Conservation (phyloP, 2,329 filamentous ascomycete species). For the Clarireedia homoeocarpa region DNA sequence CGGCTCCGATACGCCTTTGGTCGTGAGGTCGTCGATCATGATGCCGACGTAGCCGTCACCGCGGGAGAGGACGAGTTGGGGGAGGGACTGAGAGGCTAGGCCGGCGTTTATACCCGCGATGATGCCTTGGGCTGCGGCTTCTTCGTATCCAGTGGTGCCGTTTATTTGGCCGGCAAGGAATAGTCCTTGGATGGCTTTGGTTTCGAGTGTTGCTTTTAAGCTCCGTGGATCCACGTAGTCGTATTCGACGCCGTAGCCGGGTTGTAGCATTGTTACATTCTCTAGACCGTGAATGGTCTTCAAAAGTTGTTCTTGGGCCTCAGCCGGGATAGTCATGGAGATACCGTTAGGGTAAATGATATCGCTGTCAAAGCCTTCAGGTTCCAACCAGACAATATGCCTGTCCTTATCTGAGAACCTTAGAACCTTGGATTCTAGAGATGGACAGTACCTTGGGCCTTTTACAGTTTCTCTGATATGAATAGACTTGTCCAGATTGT, state of each 20-base stretch:
- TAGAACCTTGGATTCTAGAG: conserved; percentile 87
- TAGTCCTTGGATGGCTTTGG: conserved; percentile 80
- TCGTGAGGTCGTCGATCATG: conserved; percentile 97
- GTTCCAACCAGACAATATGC: conserved; percentile 95
- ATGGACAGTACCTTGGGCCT: conserved; percentile 91
- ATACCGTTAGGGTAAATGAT: conserved; percentile 94
- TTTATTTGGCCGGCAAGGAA: conserved; percentile 97
- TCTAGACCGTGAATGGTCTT: conserved; percentile 83
- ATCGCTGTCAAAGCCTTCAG: conserved; percentile 85
- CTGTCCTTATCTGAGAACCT: conserved; percentile 71
- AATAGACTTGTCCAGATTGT: conserved; percentile 90
- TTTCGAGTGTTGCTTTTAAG: conserved; percentile 83
- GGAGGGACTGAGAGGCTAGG: conserved; percentile 59
- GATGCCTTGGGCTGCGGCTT: conserved; percentile 89
- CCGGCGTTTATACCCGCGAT: conserved; percentile 92
- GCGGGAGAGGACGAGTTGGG: conserved; percentile 61
- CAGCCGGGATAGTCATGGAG: conserved; percentile 90
- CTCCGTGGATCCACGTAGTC: conserved; percentile 95
- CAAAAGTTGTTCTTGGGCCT: conserved; percentile 79
- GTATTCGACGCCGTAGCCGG: conserved; percentile 96
- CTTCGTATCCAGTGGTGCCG: conserved; percentile 95
- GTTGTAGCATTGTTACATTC: conserved; percentile 83
- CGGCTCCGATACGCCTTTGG: conserved; percentile 92
- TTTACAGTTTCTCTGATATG: conserved; percentile 94
- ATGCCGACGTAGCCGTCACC: conserved; percentile 95